A percentile compares a stretch with the other conserved stretches of the same genome.
These are phyloP conservation scores for Diaporthe citrichinensis DNA, from an alignment of 2,329 filamentous ascomycete species.

Conservation along the genomic window DNA sequence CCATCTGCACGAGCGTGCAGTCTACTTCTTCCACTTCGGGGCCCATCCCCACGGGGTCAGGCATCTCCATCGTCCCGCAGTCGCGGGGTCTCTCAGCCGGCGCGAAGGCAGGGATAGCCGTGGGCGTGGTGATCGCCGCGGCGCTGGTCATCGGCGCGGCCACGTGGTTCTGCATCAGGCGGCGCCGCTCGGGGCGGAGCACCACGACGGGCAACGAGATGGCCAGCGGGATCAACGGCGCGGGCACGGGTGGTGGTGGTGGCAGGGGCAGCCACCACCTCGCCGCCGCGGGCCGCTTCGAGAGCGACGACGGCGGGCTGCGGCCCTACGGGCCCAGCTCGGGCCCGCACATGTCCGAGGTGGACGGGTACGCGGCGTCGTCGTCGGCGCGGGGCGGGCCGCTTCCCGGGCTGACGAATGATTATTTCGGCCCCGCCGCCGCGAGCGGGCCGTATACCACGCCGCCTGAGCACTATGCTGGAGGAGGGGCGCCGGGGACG, in stretches of 20 bases:
- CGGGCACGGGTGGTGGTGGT: neutral
- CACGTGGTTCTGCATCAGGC: constrained; percentile 63
- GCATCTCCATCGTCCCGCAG: constrained; percentile 42
- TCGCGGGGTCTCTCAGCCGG: constrained; percentile 57
- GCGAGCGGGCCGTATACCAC: constrained; percentile 60
- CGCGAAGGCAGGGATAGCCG: constrained; percentile 70
- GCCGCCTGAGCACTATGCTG: constrained; percentile 38
- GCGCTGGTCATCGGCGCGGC: constrained; percentile 58
- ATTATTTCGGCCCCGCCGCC: constrained; percentile 26
- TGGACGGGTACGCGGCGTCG: constrained; percentile 47
- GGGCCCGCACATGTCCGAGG: constrained; percentile 49
- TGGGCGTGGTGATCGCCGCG: constrained; percentile 63
- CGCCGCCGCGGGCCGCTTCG: constrained; percentile 3
- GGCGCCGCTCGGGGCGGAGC: constrained; percentile 51
- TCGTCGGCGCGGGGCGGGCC: constrained; percentile 42
- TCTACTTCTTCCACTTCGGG: constrained; percentile 49
- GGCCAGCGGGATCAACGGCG: constrained; percentile 28
- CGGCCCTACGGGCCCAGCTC: constrained; percentile 40
- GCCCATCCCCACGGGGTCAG: constrained; percentile 49
- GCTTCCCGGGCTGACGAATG: constrained; percentile 49
- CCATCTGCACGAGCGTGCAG: constrained; percentile 56
- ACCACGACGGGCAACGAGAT: constrained; percentile 39
- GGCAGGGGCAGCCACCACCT: neutral
- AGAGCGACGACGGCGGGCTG: constrained; percentile 38
- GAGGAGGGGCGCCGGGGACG: constrained; percentile 44